These are phyloP conservation scores for Metarhizium humberi DNA, from an alignment of 2,329 filamentous ascomycete species.

Conservation along the genomic window DNA sequence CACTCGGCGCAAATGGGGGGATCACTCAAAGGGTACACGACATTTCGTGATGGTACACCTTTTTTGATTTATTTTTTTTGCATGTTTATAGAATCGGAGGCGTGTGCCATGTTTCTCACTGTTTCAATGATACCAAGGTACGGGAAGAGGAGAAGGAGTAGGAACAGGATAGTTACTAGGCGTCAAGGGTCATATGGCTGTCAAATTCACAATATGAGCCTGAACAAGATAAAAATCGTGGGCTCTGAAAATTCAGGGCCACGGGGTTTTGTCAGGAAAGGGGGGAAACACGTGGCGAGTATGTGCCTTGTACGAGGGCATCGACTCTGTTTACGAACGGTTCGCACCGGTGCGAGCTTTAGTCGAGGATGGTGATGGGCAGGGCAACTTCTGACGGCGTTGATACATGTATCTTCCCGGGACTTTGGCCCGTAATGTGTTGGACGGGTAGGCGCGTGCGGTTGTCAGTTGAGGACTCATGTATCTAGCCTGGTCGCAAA, in stretches of 20 bases:
- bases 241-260: not conserved
- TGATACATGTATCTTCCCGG: not conserved
- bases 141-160: not conserved
- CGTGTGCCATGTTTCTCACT: not conserved
- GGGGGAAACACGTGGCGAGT: not conserved
- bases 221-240: not conserved
- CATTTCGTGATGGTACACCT: not conserved
- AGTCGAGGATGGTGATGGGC: no score
- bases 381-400: not conserved
- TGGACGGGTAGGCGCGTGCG: not conserved
- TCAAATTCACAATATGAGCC: not conserved
- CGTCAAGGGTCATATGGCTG: not conserved
- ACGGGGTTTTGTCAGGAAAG: not conserved
- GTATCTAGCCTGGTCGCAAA: not conserved
- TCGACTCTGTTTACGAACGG: not conserved
- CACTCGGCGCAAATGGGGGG: not conserved
- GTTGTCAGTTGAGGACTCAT: not conserved
- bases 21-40: not conserved
- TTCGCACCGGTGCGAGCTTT: not conserved
- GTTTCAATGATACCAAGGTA: constrained; percentile 2
- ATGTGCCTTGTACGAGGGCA: not conserved
- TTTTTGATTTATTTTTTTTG: not conserved
- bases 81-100: not conserved
- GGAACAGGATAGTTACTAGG: not conserved
- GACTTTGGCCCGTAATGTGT: not conserved